Conservation (phyloP, 75 land plant species). For the Cunninghamia lanceolata region DNA sequence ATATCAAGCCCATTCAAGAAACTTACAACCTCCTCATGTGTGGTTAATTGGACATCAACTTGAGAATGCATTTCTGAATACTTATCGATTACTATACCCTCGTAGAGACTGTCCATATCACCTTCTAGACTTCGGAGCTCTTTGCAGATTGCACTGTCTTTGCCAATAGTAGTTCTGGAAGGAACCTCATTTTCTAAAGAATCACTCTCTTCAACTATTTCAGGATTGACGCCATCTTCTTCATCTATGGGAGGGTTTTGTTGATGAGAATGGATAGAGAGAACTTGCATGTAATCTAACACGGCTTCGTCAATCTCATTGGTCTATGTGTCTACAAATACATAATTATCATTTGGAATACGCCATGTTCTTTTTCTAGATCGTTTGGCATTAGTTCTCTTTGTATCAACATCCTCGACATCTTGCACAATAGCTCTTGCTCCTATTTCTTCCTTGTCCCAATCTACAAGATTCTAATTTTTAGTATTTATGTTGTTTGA, state of each 20-base stretch:
- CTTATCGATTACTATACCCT: slow-evolving; percentile 14
- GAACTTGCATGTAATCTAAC: slow-evolving; percentile 20
- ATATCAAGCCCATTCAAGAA: slow-evolving; percentile 48
- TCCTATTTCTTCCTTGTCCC: slow-evolving; percentile 6
- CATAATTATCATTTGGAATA: slow-evolving; percentile 23
- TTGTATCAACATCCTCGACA: slow-evolving; percentile 10
- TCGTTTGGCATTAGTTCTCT: slow-evolving; percentile 15
- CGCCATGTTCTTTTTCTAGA: slow-evolving; percentile 34
- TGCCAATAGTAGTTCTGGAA: too few relatives aligned
- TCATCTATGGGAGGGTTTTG: background rate
- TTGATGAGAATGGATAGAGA: background rate
- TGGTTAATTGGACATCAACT: slow-evolving; percentile 10
- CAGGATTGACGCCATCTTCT: slow-evolving; percentile 26
- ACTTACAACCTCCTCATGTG: slow-evolving; percentile 14
- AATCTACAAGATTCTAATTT: slow-evolving; percentile 1
- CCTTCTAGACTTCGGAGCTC: too few relatives aligned
- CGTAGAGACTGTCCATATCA: slow-evolving; percentile 16
- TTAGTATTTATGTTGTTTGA: background rate
- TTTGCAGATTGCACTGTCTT: too few relatives aligned
- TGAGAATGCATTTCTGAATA: background rate
- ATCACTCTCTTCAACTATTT: slow-evolving; percentile 71
- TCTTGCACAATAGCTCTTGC: slow-evolving; percentile 19
- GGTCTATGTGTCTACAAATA: background rate
- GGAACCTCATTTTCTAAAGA: slow-evolving; percentile 98
- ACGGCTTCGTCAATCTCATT: slow-evolving; percentile 18